Evolutionary conservation across 768 basidiomycete species (phyloP).

Genomic region (Lanmaoa rubissima): DNA sequence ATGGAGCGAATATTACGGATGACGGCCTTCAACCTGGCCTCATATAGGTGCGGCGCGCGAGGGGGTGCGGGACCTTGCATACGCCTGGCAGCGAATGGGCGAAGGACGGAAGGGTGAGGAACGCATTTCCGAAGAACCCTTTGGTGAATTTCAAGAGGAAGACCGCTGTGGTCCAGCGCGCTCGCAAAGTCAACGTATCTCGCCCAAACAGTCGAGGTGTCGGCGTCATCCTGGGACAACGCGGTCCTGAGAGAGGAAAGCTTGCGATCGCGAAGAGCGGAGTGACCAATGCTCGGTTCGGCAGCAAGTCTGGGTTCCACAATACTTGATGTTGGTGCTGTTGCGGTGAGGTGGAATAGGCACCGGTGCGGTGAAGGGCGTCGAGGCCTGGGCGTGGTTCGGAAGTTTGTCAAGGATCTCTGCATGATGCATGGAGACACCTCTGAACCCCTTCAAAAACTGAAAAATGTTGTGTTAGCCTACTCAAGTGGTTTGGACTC

Average conservation of each 20-base stretch:
- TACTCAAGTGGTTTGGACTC: background rate
- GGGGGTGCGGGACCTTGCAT: slow-evolving; percentile 39
- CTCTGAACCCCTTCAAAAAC: too few species aligned
- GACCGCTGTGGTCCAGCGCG: slow-evolving; percentile 42
- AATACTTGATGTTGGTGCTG: background rate
- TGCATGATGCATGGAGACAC: slow-evolving; percentile 23
- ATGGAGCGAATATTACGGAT: slow-evolving; percentile 66
- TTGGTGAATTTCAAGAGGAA: slow-evolving; percentile 69
- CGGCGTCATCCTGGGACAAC: slow-evolving; percentile 32
- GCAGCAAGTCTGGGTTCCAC: slow-evolving; percentile 4
- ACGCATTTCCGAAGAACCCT: slow-evolving; percentile 67
- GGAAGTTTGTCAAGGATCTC: slow-evolving; percentile 22
- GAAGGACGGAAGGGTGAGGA: slow-evolving; percentile 44
- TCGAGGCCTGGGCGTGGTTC: slow-evolving; percentile 9
- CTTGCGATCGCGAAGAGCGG: slow-evolving; percentile 24
- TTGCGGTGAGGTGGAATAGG: slow-evolving; percentile 11
- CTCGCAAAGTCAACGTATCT: slow-evolving; percentile 59
- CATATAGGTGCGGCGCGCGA: slow-evolving; percentile 51
- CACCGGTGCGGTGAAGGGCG: slow-evolving; percentile 5
- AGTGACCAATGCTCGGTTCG: slow-evolving; percentile 5
- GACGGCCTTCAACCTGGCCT: slow-evolving; percentile 63
- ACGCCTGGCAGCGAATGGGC: slow-evolving; percentile 41
- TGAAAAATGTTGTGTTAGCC: background rate
- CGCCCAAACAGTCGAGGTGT: slow-evolving; percentile 59
- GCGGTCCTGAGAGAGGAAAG: slow-evolving; percentile 26